Base-by-base conservation (phyloP, 495 filamentous ascomycete species). In the Aspergillus sclerotiicarbonarius region DNA sequence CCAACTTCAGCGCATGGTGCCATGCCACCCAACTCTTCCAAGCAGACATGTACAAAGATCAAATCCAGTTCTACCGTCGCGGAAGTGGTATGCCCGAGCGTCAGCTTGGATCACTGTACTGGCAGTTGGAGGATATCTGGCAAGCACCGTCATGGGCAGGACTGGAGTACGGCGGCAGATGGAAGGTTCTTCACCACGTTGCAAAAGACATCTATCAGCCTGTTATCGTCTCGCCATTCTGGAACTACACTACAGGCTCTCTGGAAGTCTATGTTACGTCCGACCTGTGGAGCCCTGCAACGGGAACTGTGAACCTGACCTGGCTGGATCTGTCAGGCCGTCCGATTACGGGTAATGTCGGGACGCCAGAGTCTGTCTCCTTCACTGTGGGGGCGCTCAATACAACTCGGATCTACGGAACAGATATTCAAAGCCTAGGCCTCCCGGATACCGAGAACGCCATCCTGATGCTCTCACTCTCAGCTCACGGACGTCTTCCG, bases 111-210 rank as follows among this genome's bases (percentile, higher is more conserved):
- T 78, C 78, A 6, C 65, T 89, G 8, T 89, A 88, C 65, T 89
- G 86, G 86, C 85, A 89, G 65, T 71, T 89, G 1, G 82, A 89
- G 58, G 86, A 88, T 68, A 83, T 87, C 62, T 88, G 85, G 85
- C 82, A 85, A 63, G 85, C 84, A 8, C 85, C 85, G 0, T 82
- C 84, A 0, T 89, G 85, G 85, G 82, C 86, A 0, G 73, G 83
- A 0, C 83, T 86, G 48, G 84, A 87, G 69, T 85, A 83, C 51
- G 79, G 81, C 57, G 85, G 85, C 2, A 75, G 86, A 4, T 87
- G 84, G 84, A 88, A 89, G 62, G 76, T 85, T 4, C 71, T 88
- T 25, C 84, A 88, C 59, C 83, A 87, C 41, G 70, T 75, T 0
- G 81, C 80, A 1, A 80, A 80, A 53, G 84, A 88, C 49, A 79